A percentile compares a stretch with the other conserved stretches of the same genome.
These are phyloP conservation scores for Xylaria telfairii DNA, from an alignment of 495 filamentous ascomycete species.

Conservation along the genomic window DNA sequence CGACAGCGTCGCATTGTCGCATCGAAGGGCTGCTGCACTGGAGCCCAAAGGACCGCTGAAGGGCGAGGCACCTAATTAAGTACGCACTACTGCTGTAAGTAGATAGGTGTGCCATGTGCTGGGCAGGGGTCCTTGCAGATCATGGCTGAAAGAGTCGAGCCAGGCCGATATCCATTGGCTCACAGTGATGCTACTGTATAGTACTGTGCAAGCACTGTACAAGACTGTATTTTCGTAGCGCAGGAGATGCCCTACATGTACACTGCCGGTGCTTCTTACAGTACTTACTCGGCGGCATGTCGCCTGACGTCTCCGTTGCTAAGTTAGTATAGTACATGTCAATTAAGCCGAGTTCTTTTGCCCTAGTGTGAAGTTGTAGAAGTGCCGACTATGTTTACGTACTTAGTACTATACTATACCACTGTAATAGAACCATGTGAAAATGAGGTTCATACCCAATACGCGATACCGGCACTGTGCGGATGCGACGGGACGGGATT, in stretches of 20 bases:
- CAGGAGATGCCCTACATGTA: background rate
- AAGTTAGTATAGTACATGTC: too few species aligned
- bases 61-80: background rate
- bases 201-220: too few species aligned
- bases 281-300: background rate
- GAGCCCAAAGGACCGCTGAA: background rate
- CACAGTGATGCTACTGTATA: too few species aligned
- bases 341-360: background rate
- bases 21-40: background rate
- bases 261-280: too few species aligned
- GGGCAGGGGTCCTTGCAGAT: conserved; percentile 16
- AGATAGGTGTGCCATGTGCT: background rate
- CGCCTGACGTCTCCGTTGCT: background rate
- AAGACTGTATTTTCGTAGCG: too few species aligned
- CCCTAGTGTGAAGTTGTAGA: too few species aligned
- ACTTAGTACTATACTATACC: background rate
- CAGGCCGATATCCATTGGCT: background rate
- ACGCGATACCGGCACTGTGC: too few species aligned
- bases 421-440: background rate
- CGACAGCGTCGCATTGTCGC: background rate
- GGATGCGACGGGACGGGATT: too few species aligned
- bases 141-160: background rate
- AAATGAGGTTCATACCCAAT: background rate
- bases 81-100: background rate
- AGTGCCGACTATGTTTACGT: too few species aligned